Percentiles rank a stretch among this genome's conserved stretches.
phyloP scores from a whole-genome alignment of 176 grass and related monocot genomes.

The Paspalum vaginatum region DNA sequence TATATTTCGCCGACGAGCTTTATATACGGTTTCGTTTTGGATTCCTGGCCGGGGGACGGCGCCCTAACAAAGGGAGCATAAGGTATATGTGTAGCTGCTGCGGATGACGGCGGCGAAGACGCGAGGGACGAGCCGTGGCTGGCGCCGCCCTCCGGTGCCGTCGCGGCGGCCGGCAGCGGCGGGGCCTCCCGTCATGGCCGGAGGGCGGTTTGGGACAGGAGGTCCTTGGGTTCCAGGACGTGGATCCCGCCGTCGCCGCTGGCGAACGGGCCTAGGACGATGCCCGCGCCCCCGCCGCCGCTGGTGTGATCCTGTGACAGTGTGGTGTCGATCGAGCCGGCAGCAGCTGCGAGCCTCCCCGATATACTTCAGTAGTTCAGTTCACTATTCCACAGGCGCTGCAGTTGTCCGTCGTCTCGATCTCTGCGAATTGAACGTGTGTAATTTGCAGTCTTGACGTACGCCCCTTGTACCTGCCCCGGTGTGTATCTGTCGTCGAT shows the following conservation, averaged over 20 bases:
- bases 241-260: neutral
- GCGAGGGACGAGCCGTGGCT: neutral
- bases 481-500: too few species aligned
- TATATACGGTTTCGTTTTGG: neutral
- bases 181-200: neutral
- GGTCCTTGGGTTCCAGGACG: neutral
- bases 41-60: neutral
- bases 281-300: neutral
- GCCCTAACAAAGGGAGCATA: neutral
- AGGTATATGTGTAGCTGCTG: neutral
- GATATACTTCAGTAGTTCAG: too few species aligned
- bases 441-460: too few species aligned
- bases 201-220: slow-evolving; percentile 6
- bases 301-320: neutral
- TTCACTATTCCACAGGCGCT: too few species aligned
- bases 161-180: neutral
- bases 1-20: neutral
- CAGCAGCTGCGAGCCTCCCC: neutral
- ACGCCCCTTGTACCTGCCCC: too few species aligned
- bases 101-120: neutral
- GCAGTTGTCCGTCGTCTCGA: too few species aligned
- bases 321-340: neutral
- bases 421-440: too few species aligned
- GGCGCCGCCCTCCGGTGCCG: neutral
- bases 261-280: neutral